Evolutionary conservation across 768 basidiomycete genomes (phyloP).

Genomic region (Asterophora lycoperdoides): DNA sequence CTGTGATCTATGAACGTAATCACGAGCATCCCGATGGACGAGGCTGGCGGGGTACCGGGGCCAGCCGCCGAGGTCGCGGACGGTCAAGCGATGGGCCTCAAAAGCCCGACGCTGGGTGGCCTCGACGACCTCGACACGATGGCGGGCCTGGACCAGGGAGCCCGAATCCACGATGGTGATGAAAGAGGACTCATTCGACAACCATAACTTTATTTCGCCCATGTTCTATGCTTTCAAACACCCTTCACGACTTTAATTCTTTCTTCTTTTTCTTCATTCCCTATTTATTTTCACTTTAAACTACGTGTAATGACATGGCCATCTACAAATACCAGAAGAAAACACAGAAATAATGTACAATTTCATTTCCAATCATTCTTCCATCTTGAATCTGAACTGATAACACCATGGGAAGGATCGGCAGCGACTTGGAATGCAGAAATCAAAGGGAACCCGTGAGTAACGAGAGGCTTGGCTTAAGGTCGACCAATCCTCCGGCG

Average conservation of each 20-base stretch:
- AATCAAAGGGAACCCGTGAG: conserved; percentile 65
- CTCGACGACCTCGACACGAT: conserved; percentile 37
- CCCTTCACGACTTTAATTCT: no score
- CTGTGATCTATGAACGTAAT: conserved; percentile 21
- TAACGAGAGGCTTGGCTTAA: conserved; percentile 82
- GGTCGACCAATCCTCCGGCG: conserved; percentile 64
- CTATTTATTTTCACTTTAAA: neutral
- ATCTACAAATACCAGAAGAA: neutral
- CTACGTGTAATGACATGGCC: neutral
- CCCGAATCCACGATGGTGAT: conserved; percentile 12
- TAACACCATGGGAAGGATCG: conserved; percentile 61
- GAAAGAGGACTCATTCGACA: neutral
- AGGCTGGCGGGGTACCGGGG: conserved; percentile 23
- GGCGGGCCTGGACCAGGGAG: conserved; percentile 21
- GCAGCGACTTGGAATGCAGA: conserved; percentile 78
- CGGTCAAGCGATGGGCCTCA: conserved; percentile 27
- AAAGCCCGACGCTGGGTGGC: conserved; percentile 58
- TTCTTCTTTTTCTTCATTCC: neutral
- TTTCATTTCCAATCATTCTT: neutral
- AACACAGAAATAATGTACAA: neutral
- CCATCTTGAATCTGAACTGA: conserved; percentile 65
- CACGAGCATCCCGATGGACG: conserved; percentile 32
- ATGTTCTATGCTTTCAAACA: neutral
- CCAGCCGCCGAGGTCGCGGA: conserved; percentile 27
- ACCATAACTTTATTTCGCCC: neutral